Evolutionary conservation across 306 rosid species (phyloP).

Genomic region (Herpetospermum pedunculosum): DNA sequence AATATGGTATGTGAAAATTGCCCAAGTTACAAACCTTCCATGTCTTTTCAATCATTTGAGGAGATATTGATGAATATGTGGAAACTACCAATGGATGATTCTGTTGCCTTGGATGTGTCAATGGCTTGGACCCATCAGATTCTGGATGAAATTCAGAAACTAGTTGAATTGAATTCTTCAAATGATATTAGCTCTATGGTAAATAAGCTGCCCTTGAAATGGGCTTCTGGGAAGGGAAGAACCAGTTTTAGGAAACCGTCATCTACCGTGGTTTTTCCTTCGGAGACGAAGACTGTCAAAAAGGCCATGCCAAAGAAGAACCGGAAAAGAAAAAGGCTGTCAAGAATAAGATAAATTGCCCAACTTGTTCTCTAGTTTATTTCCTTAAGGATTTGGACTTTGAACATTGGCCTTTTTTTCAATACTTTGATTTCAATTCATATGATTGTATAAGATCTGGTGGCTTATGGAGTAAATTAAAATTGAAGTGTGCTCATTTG

Average conservation of each 20-base stretch:
- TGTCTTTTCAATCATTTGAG: constrained; percentile 63
- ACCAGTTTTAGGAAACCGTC: constrained; percentile 43
- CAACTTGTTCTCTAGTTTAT: neutral
- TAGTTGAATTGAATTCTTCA: constrained; percentile 49
- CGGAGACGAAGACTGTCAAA: constrained; percentile 19
- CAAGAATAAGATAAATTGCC: constrained; percentile 33
- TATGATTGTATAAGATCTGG: neutral
- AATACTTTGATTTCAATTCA: neutral
- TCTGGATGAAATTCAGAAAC: constrained; percentile 62
- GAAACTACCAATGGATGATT: constrained; percentile 64
- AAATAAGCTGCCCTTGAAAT: constrained; percentile 60
- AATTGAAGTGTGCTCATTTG: neutral
- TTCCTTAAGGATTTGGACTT: neutral
- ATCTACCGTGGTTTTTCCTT: constrained; percentile 20
- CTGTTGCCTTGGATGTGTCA: constrained; percentile 51
- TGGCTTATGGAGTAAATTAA: neutral
- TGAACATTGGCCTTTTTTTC: neutral
- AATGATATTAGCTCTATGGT: constrained; percentile 51
- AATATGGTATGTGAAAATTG: constrained; percentile 49
- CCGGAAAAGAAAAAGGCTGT: constrained; percentile 40
- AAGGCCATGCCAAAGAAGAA: constrained; percentile 22
- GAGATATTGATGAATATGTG: constrained; percentile 37
- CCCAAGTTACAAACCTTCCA: constrained; percentile 36
- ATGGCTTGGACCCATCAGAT: constrained; percentile 75
- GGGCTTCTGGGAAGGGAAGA: constrained; percentile 47